These are phyloP conservation scores for Trypanosomatidae sp. DNA, from an alignment of 208 protist genomes.

Conservation along the genomic window DNA sequence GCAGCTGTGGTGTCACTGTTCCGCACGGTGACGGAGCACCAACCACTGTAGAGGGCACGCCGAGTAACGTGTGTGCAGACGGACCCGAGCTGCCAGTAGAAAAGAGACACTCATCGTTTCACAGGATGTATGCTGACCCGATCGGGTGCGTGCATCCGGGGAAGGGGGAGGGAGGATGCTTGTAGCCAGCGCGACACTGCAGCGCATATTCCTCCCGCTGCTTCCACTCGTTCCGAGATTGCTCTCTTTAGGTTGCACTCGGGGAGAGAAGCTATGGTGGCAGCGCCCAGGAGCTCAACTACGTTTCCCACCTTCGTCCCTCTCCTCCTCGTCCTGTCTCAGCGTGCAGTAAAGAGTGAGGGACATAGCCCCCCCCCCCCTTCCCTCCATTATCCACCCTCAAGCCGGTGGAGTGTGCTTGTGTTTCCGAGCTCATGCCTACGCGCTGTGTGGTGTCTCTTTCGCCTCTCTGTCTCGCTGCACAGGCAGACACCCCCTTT, in stretches of 20 bases:
- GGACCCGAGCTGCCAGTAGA: too few species aligned
- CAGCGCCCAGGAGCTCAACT: not conserved
- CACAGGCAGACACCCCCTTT: not conserved
- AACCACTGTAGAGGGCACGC: constrained; percentile 1
- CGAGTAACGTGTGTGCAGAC: too few species aligned
- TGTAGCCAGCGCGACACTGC: not conserved
- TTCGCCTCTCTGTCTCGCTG: not conserved
- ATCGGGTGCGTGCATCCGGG: not conserved
- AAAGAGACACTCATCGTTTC: not conserved
- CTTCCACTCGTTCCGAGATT: not conserved
- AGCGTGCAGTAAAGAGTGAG: not conserved
- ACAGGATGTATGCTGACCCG: not conserved
- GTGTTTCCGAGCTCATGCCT: not conserved
- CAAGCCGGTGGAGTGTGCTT: not conserved
- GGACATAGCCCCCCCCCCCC: not conserved
- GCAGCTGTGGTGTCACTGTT: constrained; percentile 75
- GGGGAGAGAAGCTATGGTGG: not conserved
- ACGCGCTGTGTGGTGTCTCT: not conserved
- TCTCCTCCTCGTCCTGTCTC: not conserved
- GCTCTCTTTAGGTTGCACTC: not conserved
- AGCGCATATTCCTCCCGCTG: not conserved
- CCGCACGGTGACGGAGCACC: constrained; percentile 72
- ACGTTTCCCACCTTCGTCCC: not conserved
- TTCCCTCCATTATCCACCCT: not conserved
- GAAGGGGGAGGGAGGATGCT: not conserved